phyloP scores from a whole-genome alignment of 2,329 filamentous ascomycete species.

The Graphilbum sp. region DNA sequence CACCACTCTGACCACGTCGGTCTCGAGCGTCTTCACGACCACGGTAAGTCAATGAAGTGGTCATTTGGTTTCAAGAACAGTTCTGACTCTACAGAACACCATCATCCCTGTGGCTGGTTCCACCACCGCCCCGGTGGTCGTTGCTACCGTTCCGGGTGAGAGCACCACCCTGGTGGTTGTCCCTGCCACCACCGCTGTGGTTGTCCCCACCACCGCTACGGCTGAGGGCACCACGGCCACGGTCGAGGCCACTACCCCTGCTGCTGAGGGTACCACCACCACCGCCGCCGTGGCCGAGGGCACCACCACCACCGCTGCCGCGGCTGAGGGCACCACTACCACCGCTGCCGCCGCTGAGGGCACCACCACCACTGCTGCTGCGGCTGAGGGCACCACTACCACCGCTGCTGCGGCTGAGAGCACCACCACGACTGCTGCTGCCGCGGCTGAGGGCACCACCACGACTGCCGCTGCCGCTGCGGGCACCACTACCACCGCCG shows the following conservation, averaged over 20 bases:
- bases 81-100: neutral
- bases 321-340: slow-evolving; percentile 9
- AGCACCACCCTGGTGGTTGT: slow-evolving; percentile 9
- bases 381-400: slow-evolving; percentile 15
- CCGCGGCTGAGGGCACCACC: slow-evolving; percentile 6
- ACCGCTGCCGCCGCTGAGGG: slow-evolving; percentile 10
- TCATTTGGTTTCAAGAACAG: neutral
- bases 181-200: neutral
- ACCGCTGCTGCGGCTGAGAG: slow-evolving; percentile 23
- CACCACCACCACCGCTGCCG: neutral
- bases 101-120: slow-evolving; percentile 8
- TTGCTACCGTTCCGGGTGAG: slow-evolving; percentile 21
- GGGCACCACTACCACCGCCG: slow-evolving; percentile 13
- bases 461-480: neutral
- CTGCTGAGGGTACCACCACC: slow-evolving; percentile 8
- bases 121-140: slow-evolving; percentile 18
- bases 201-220: neutral
- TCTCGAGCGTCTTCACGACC: slow-evolving; percentile 15
- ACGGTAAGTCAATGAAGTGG: neutral
- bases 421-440: slow-evolving; percentile 3
- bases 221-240: slow-evolving; percentile 16
- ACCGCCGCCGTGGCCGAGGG: neutral
- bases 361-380: slow-evolving; percentile 13
- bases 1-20: slow-evolving; percentile 22
- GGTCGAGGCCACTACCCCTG: slow-evolving; percentile 11